Conservation (phyloP, 2,329 filamentous ascomycete genomes). For the Graphilbum fragrans region DNA sequence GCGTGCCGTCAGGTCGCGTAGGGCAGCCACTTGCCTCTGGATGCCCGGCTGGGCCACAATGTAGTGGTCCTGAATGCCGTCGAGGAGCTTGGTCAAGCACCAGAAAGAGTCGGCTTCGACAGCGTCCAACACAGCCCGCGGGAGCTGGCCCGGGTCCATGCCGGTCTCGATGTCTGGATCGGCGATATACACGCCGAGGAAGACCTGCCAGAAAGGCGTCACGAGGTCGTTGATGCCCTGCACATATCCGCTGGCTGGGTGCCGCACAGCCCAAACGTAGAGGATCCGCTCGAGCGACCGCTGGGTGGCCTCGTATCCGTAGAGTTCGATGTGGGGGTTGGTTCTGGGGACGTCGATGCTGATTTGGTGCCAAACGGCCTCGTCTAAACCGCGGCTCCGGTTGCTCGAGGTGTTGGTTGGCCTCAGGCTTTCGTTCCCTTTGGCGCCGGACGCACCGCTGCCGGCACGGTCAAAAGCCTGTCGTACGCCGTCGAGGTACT, state of each 20-base stretch:
- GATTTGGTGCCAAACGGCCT: conserved; percentile 99
- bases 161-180: conserved; percentile 83
- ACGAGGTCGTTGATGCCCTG: conserved; percentile 98
- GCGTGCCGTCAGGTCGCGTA: conserved; percentile 80
- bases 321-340: conserved; percentile 89
- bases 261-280: conserved; percentile 94
- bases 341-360: conserved; percentile 96
- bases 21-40: conserved; percentile 77
- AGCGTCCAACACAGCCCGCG: conserved; percentile 80
- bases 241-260: conserved; percentile 94
- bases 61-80: conserved; percentile 98
- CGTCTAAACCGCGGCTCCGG: conserved; percentile 50
- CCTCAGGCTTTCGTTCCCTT: not conserved
- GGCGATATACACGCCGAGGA: conserved; percentile 89
- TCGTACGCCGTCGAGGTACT: conserved; percentile 85
- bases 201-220: conserved; percentile 96
- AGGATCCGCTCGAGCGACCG: conserved; percentile 86
- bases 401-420: conserved; percentile 7
- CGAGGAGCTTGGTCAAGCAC: conserved; percentile 95
- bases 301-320: conserved; percentile 92
- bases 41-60: conserved; percentile 97
- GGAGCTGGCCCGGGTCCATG: conserved; percentile 94
- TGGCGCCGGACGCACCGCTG: conserved; percentile 5
- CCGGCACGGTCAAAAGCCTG: conserved; percentile 60
- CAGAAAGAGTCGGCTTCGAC: conserved; percentile 98